phyloP scores from a whole-genome alignment of 257 asterid genomes.

The Solanum corneliomulleri region DNA sequence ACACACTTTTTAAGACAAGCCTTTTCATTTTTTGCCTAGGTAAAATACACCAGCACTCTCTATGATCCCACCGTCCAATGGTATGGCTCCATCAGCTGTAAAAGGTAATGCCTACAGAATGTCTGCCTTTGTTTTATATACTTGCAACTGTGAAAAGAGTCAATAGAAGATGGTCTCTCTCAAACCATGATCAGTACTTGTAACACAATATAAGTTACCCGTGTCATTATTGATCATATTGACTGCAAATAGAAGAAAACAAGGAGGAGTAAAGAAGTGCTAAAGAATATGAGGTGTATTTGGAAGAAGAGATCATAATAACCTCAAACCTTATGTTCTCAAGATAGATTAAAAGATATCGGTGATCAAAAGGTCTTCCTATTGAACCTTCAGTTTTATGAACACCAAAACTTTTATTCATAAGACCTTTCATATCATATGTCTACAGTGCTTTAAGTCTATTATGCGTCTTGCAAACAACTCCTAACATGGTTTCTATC shows the following conservation, averaged over 20 bases:
- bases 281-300: background rate
- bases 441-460: conserved; percentile 55
- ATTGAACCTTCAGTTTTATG: conserved; percentile 34
- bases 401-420: conserved; percentile 35
- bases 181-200: too few species aligned
- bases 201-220: too few species aligned
- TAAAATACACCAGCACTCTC: too few species aligned
- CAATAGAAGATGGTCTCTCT: conserved; percentile 6
- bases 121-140: conserved; percentile 62
- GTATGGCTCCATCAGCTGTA: conserved; percentile 50
- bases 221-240: too few species aligned
- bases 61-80: conserved; percentile 46
- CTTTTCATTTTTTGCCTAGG: too few species aligned
- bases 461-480: conserved; percentile 61
- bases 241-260: too few species aligned
- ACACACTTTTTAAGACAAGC: too few species aligned
- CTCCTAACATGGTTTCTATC: conserved; percentile 57
- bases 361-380: conserved; percentile 7
- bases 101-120: conserved; percentile 48
- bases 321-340: conserved; percentile 48
- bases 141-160: conserved; percentile 67
- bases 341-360: conserved; percentile 55
- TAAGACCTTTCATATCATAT: conserved; percentile 39
- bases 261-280: background rate
- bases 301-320: background rate